Base-by-base conservation (phyloP, 1,284 basidiomycete genomes). In the Irpex sp. region DNA sequence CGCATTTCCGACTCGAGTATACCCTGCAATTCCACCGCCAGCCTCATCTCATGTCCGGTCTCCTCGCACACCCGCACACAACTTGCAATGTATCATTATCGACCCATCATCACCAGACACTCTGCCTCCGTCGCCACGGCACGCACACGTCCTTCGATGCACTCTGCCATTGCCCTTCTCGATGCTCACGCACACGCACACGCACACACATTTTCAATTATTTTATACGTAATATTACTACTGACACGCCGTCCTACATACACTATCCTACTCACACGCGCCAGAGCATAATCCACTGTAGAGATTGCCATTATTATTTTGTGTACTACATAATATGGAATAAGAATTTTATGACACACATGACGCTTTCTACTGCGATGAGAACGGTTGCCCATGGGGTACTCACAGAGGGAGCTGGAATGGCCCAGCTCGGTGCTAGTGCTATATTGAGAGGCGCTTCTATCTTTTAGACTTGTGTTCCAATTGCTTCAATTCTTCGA, bases 21-120 rank as follows among this genome's bases (percentile, higher is more conserved):
- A 61, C 60, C 60, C 39, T 35, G 15, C 60, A 61, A 56, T 50
- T 21, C 56, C 56, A 57, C 53, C 60, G 19, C 60, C 21, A 53
- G 43, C 60, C 60, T 50, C 13, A 11, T 21, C 46, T 15, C 33
- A 39, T 21, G 39, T 43, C 39, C 39, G 39, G 39, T 11, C 53
- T n/a, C 37, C 36, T 19, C 11, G 53, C 60, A 61, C 46, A 61
- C 39, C 51, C 54, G 35, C 15, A 56, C 19, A 36, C 60, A 56
- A 39, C 19, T 36, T 50, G 51, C 60, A 61, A 21, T 60, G 60
- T 56, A 55, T 46, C 53, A 8, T 13, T 55, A 35, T 55, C 53
- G 26, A 33, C 31, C 53, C 60, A 61, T 47, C 51, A 60, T 37
- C 15, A 39, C 51, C 5, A 43, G 50, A 57, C 19, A 35, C 17